Conservation (phyloP, 2,329 filamentous ascomycete genomes). For the Trichoderma sp. region DNA sequence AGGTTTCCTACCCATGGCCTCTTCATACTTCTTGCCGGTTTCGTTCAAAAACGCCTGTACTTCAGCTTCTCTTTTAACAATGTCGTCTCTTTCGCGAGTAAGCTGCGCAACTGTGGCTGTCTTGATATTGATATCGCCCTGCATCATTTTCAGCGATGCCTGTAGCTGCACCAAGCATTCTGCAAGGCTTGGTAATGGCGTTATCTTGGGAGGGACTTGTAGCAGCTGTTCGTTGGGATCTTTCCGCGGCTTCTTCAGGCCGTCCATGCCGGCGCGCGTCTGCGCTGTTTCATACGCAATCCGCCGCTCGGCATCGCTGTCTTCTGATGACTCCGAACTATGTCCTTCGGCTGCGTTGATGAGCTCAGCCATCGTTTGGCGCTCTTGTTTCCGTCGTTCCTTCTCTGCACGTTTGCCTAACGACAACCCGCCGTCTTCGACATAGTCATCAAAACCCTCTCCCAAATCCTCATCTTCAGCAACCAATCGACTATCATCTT, state of each 20-base stretch:
- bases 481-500: conserved; percentile 72
- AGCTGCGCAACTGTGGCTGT: conserved; percentile 65
- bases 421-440: conserved; percentile 78
- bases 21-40: conserved; percentile 66
- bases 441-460: conserved; percentile 91
- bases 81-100: conserved; percentile 66
- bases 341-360: conserved; percentile 77
- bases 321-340: conserved; percentile 64
- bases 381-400: conserved; percentile 65
- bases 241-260: conserved; percentile 47
- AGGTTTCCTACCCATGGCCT: conserved; percentile 41
- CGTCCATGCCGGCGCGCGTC: conserved; percentile 83
- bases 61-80: conserved; percentile 71
- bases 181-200: conserved; percentile 72
- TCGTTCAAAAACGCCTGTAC: conserved; percentile 80
- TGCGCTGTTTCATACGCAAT: conserved; percentile 88
- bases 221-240: conserved; percentile 43
- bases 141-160: conserved; percentile 62
- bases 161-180: conserved; percentile 67
- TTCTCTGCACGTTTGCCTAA: conserved; percentile 78
- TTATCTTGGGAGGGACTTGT: conserved; percentile 71
- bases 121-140: conserved; percentile 62
- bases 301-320: conserved; percentile 69
- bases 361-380: conserved; percentile 78
- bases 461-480: conserved; percentile 88